Evolutionary conservation across 495 filamentous ascomycete species (phyloP).

Genomic region (Lasiosphaeria hispida): DNA sequence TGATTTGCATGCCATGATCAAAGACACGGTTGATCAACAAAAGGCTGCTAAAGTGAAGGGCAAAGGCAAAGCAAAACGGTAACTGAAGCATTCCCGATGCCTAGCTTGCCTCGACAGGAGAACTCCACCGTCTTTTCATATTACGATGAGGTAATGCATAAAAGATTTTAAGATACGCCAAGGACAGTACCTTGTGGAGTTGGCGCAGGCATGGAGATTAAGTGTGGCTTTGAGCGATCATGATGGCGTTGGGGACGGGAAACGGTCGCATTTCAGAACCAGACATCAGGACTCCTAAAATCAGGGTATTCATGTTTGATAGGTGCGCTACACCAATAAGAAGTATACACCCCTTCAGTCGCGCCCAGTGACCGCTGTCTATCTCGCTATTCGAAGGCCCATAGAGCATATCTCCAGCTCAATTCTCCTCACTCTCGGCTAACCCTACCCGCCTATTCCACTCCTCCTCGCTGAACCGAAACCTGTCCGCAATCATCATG

Average conservation of each 20-base stretch:
- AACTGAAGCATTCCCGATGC: neutral
- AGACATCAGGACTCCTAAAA: too few relatives aligned
- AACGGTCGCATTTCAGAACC: too few relatives aligned
- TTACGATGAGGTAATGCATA: too few relatives aligned
- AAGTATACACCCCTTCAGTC: neutral
- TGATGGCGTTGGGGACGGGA: too few relatives aligned
- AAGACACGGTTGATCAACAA: constrained; percentile 61
- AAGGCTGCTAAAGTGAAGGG: constrained; percentile 41
- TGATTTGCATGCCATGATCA: constrained; percentile 71
- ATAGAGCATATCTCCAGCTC: neutral
- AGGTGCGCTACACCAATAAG: too few relatives aligned
- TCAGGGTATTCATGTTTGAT: too few relatives aligned
- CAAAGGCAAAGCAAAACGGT: constrained; percentile 24
- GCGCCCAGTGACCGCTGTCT: neutral
- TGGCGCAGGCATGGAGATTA: too few relatives aligned
- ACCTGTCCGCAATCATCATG: constrained; percentile 28
- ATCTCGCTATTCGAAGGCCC: neutral
- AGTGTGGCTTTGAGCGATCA: too few relatives aligned
- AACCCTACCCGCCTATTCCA: constrained; percentile 28
- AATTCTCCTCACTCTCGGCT: neutral
- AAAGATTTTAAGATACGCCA: too few relatives aligned
- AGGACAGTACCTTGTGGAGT: too few relatives aligned
- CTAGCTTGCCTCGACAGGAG: too few relatives aligned
- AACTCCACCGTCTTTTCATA: too few relatives aligned
- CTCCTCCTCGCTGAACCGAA: constrained; percentile 36